Base-by-base conservation (phyloP, 2,329 filamentous ascomycete species). In the Nectriaceae sp. region DNA sequence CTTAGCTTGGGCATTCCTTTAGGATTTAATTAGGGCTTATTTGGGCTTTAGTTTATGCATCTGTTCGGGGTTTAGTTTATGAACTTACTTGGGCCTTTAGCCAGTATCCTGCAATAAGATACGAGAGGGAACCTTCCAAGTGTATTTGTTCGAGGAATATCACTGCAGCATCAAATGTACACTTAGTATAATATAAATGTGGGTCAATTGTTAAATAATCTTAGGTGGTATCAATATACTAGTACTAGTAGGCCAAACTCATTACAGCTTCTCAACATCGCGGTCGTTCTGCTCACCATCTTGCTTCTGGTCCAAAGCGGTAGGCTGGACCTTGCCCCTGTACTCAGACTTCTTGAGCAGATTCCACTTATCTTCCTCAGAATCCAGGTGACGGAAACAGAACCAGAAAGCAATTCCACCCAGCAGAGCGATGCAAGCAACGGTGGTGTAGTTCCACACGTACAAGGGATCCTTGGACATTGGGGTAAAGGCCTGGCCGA, bases 401-500 rank as follows among this genome's bases (percentile, higher is more conserved):
- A 85, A 65, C 85, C 86, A 91, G 72, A 91, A 90, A 2, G 75
- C 73, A 4, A 76, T 52, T 20, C 84, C 85, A 29, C 84, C 87
- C 6, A 84, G 43, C 31, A 82, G 77, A 0, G 87, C 79, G 43
- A 90, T 73, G 48, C 82, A 70, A 5, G 85, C 83, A 16, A 88
- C 78, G 16, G 75, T 65, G 8, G 74, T 78, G 68, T 91, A 91
- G 71, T 90, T 89, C 84, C 85, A 89, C 4, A 86, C 78, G 33
- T 89, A 73, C 20, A 87, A 68, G 2, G 87, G 86, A 62, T 89
- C 84, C 5, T 72, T 75, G 0, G 80, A 79, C 2, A 89, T 71
- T 0, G 79, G 73, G 6, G 81, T 79, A 33, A 88, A 78, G 1
- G 84, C 85, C 71, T 89, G 83, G n/a, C 84, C 85, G 42, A 91